A percentile compares a stretch with the other conserved stretches of the same genome.
Evolutionary conservation across 2,329 filamentous ascomycete genomes (phyloP).

Genomic region (Pseudocercospora ulei): DNA sequence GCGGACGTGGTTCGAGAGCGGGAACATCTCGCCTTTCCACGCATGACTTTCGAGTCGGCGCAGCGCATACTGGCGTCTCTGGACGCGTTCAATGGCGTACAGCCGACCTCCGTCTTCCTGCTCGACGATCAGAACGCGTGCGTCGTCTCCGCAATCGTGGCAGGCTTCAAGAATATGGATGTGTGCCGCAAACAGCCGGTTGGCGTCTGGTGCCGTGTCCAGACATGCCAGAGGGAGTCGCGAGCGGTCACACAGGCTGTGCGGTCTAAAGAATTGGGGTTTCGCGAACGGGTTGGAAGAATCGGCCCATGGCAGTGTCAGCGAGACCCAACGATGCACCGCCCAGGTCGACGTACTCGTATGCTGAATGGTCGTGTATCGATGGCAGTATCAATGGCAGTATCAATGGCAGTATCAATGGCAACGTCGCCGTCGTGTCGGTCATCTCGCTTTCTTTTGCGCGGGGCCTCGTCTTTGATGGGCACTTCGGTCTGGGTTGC

Average conservation of each 20-base stretch:
- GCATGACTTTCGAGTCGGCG: constrained; percentile 61
- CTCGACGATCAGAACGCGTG: constrained; percentile 53
- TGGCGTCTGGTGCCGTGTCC: constrained; percentile 47
- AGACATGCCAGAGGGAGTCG: constrained; percentile 53
- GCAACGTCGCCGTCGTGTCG: constrained; percentile 12
- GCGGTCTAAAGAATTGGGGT: constrained; percentile 27
- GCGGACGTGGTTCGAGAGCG: constrained; percentile 27
- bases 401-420: no score
- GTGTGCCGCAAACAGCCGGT: constrained; percentile 52
- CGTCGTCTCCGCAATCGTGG: constrained; percentile 37
- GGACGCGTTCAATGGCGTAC: constrained; percentile 58
- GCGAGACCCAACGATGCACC: constrained; percentile 1
- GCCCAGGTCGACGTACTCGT: constrained; percentile 15
- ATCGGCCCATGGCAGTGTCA: constrained; percentile 19
- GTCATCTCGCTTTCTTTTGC: constrained; percentile 19
- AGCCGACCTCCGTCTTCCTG: constrained; percentile 47
- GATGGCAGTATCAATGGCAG: constrained; percentile 16
- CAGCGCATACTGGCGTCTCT: constrained; percentile 53
- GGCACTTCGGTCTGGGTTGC: constrained; percentile 6
- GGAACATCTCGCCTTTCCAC: constrained; percentile 47
- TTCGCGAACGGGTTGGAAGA: constrained; percentile 23
- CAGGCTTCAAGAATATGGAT: constrained; percentile 56
- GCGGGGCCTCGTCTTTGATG: constrained; percentile 8
- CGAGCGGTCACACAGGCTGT: constrained; percentile 49
- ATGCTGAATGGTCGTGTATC: constrained; percentile 28